A percentile compares a stretch with the other conserved stretches of the same genome.
phyloP scores from a whole-genome alignment of 2,329 filamentous ascomycete species.

The Grosmannia serpens region DNA sequence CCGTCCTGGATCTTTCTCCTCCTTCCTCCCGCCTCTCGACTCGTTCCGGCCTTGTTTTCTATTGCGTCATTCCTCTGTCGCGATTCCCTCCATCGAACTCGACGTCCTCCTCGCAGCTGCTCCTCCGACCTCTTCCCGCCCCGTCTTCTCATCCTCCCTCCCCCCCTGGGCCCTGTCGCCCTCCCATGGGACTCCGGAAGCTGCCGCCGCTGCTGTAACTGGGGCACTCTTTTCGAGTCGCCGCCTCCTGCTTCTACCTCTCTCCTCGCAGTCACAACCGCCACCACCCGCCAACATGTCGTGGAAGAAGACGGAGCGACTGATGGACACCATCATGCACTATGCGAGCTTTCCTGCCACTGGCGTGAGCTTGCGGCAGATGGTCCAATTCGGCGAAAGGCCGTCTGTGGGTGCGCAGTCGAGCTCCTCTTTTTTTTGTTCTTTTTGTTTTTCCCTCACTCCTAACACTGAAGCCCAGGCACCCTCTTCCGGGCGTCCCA shows the following conservation, averaged over 20 bases:
- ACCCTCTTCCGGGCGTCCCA: conserved; percentile 96
- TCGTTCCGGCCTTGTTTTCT: too few species aligned
- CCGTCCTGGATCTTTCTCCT: background rate
- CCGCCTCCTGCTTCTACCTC: background rate
- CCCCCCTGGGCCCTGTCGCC: background rate
- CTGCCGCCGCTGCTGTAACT: background rate
- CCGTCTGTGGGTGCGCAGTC: conserved; percentile 65
- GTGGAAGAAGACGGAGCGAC: conserved; percentile 79
- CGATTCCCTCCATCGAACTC: too few species aligned
- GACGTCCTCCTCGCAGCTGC: too few species aligned
- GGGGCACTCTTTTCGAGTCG: background rate
- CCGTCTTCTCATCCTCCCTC: background rate
- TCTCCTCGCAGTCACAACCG: background rate
- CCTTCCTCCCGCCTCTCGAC: background rate
- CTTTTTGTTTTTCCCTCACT: background rate
- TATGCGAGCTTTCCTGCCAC: conserved; percentile 96
- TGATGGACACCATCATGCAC: conserved; percentile 96
- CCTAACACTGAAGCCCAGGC: conserved; percentile 36
- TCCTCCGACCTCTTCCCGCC: background rate
- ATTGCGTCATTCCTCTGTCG: too few species aligned
- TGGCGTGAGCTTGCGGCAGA: conserved; percentile 90
- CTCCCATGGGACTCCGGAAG: conserved; percentile 1
- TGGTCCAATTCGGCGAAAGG: conserved; percentile 96
- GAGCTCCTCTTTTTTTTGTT: background rate
- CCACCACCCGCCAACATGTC: conserved; percentile 50